These are phyloP conservation scores for Neurospora sp. DNA, from an alignment of 495 filamentous ascomycete genomes.

Conservation along the genomic window DNA sequence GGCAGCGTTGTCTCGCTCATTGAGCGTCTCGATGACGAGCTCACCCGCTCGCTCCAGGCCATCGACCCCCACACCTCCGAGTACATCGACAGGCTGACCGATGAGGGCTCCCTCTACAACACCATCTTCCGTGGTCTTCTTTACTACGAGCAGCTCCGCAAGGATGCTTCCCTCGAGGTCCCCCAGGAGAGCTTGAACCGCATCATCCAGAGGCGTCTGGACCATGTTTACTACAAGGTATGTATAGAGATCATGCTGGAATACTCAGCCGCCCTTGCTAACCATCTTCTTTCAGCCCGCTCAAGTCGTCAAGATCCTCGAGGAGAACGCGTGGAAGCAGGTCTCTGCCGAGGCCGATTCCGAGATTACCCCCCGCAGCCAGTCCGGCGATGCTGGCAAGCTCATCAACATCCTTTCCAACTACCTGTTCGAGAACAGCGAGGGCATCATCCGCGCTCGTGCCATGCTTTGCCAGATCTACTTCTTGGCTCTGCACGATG, in stretches of 20 bases:
- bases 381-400: conserved; percentile 51
- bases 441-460: conserved; percentile 89
- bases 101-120: conserved; percentile 87
- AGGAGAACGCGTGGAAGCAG: conserved; percentile 84
- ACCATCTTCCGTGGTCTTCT: conserved; percentile 76
- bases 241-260: conserved; percentile 7
- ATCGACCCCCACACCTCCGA: conserved; percentile 98
- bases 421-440: conserved; percentile 87
- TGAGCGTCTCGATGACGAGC: conserved; percentile 93
- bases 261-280: conserved; percentile 8
- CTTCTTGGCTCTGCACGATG: conserved; percentile 91
- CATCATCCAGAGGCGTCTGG: conserved; percentile 82
- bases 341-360: conserved; percentile 66
- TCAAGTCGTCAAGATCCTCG: conserved; percentile 83
- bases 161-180: conserved; percentile 59
- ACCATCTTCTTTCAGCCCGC: conserved; percentile 48
- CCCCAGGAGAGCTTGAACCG: conserved; percentile 81
- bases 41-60: conserved; percentile 87
- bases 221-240: conserved; percentile 98
- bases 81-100: conserved; percentile 89
- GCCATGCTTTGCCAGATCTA: conserved; percentile 98
- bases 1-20: conserved; percentile 91
- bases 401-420: conserved; percentile 85
- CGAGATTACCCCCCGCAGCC: conserved; percentile 60
- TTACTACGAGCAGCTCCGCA: conserved; percentile 72